A percentile compares a stretch with the other conserved stretches of the same genome.
Evolutionary conservation across 2,329 filamentous ascomycete species (phyloP).

Genomic region (Parastagonospora avenae): DNA sequence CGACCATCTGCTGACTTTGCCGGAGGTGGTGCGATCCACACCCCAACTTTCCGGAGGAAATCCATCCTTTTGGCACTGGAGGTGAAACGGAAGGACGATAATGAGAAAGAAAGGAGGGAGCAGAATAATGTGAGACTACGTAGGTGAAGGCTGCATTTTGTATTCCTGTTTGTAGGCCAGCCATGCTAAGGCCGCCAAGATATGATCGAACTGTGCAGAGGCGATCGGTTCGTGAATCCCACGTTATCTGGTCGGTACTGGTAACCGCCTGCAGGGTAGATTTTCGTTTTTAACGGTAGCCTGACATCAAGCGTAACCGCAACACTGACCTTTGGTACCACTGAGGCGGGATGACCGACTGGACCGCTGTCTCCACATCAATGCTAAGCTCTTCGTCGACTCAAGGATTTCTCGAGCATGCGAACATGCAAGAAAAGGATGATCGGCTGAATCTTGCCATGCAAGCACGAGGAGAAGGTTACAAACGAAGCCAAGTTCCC

Average conservation of each 20-base stretch:
- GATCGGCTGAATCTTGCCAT: not conserved
- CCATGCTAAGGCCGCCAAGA: slow-evolving; percentile 24
- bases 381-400: slow-evolving; percentile 10
- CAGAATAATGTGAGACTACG: not conserved
- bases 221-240: slow-evolving; percentile 9
- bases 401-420: not conserved
- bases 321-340: not conserved
- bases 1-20: slow-evolving; percentile 49
- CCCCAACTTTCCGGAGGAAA: slow-evolving; percentile 27
- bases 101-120: slow-evolving; percentile 1
- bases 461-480: slow-evolving; percentile 2
- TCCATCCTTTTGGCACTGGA: slow-evolving; percentile 12
- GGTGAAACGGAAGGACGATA: not conserved
- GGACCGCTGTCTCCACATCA: not conserved
- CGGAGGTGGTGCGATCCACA: slow-evolving; percentile 42
- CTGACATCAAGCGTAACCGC: not conserved
- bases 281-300: slow-evolving; percentile 4
- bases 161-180: slow-evolving; percentile 14
- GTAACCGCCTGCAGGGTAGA: not conserved
- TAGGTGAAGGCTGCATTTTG: slow-evolving; percentile 16
- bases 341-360: not conserved
- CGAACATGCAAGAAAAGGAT: not conserved
- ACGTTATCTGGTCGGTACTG: slow-evolving; percentile 8
- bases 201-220: slow-evolving; percentile 10
- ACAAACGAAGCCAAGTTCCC: slow-evolving; percentile 29